Evolutionary conservation across 2,329 filamentous ascomycete species (phyloP), one percentile per base, ranked within the genome.

Genomic region (Triangularia verruculosa): DNA sequence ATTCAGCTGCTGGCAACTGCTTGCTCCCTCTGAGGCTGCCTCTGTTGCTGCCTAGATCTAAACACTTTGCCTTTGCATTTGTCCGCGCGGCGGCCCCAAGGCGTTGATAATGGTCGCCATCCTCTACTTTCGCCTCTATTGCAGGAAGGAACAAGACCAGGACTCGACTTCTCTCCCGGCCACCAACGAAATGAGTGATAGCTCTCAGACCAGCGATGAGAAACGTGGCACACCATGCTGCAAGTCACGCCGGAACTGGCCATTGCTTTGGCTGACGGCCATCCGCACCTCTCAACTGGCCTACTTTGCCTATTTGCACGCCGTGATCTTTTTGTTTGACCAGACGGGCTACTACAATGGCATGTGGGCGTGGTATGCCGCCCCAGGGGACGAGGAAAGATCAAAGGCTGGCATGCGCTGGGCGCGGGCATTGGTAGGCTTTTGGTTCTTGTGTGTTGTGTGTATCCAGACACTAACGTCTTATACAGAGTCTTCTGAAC

Each of bases 161-260:
- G 51, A 54, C n/a, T n/a, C n/a, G 15, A 54, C 20, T 8, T n/a
- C 15, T 27, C 12, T 54, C 17, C 22, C 13, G 22, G 20, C 51
- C 51, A 25, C 51, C 51, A 54, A 25, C 51, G 51, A 54, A n/a
- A 54, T 54, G 51, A 28, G 15, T 25, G 51, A 54, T 13, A 27
- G 22, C 17, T 13, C 27, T 15, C 39, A 47, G 7, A 47, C 6
- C 39, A 47, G 20, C 39, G 22, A 51, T n/a, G 57, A 59, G 25
- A 59, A 59, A 43, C 57, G n/a, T n/a, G n/a, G 22, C 17, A 43
- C n/a, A 15, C 22, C 34, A 17, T 47, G 39, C n/a, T 47, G 39
- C 39, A 59, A 59, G 32, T 20, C 57, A 27, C 24, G 51, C 24
- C 20, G 57, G 17, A 59, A 59, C 47, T 59, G 57, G 57, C 57